Evolutionary conservation across 1,284 basidiomycete genomes (phyloP), one percentile per base, ranked within the genome.

Genomic region (Erythrobasidium hasegawianum): DNA sequence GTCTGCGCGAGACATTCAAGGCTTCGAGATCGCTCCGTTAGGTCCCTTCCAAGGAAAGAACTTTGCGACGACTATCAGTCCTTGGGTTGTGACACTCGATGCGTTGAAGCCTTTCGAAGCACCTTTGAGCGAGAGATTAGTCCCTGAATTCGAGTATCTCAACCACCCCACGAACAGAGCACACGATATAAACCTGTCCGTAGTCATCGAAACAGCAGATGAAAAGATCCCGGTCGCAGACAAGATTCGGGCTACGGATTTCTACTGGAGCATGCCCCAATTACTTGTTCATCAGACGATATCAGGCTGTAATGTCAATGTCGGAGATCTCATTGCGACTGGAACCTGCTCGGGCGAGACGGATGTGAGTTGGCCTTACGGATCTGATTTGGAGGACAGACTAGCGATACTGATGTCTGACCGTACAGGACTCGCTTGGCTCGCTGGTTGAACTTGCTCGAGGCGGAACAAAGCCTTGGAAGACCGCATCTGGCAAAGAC

Each of bases 61-160:
- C 68, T 74, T 73, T 64, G 69, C 67, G 38, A 73, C 72, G 14
- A 71, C 73, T 41, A 70, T 74, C 56, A 58, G 69, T 16, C 71
- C 72, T 0, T 74, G 72, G 73, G 59, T 74, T 24, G 68, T 74
- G 18, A 47, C 38, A 0, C 67, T 71, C 16, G 71, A 64, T 7
- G 72, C 72, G 13, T 62, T 74, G 40, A 43, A 65, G 57, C 70
- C 71, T 22, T 73, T 73, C 70, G 60, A 69, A 58, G 59, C 59
- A n/a, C 39, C 45, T 18, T 65, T 73, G 0, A 64, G 68, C 0
- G 53, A 24, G 16, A 54, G 69, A 33, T 47, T 70, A 13, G 22
- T 56, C 50, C 33, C 43, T 2, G 43, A 38, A 26, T 7, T 24
- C 11, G 29, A 13, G 16, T 33, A 52, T 29, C 50, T 61, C 13